Conservation (phyloP, 2,329 filamentous ascomycete genomes). For the Gyromitra esculenta region DNA sequence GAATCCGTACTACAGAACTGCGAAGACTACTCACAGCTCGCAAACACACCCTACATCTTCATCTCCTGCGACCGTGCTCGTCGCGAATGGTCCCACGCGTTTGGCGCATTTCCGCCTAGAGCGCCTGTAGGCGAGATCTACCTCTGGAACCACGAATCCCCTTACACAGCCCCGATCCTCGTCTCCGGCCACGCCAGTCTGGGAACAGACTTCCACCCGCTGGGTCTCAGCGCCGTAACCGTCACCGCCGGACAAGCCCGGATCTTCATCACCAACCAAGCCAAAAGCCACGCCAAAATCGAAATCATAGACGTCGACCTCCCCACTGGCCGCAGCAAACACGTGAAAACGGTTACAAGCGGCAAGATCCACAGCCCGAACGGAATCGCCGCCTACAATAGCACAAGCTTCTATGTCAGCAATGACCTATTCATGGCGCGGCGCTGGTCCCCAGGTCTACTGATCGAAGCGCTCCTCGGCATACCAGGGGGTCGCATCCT, state of each 20-base stretch:
- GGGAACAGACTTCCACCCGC: conserved; percentile 49
- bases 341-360: conserved; percentile 41
- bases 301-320: conserved; percentile 52
- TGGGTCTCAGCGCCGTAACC: conserved; percentile 36
- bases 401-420: conserved; percentile 48
- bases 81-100: conserved; percentile 49
- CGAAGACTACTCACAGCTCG: conserved; percentile 52
- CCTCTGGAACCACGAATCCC: conserved; percentile 46
- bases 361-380: conserved; percentile 48
- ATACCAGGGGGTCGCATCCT: conserved; percentile 46
- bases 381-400: conserved; percentile 46
- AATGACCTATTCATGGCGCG: conserved; percentile 51
- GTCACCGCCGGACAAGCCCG: conserved; percentile 1
- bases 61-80: conserved; percentile 51
- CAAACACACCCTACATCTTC: conserved; percentile 49
- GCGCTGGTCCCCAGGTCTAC: conserved; percentile 35
- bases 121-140: conserved; percentile 44
- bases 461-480: conserved; percentile 45
- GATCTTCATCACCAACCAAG: conserved; percentile 53
- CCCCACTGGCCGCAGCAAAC: conserved; percentile 18
- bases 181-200: conserved; percentile 28
- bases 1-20: conserved; percentile 44
- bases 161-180: conserved; percentile 23
- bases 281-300: conserved; percentile 23
- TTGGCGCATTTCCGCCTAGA: conserved; percentile 17